Percentiles rank a stretch among this genome's conserved stretches.
phyloP scores from a whole-genome alignment of 2,329 filamentous ascomycete genomes.

The Cladosporium cucumerinum region DNA sequence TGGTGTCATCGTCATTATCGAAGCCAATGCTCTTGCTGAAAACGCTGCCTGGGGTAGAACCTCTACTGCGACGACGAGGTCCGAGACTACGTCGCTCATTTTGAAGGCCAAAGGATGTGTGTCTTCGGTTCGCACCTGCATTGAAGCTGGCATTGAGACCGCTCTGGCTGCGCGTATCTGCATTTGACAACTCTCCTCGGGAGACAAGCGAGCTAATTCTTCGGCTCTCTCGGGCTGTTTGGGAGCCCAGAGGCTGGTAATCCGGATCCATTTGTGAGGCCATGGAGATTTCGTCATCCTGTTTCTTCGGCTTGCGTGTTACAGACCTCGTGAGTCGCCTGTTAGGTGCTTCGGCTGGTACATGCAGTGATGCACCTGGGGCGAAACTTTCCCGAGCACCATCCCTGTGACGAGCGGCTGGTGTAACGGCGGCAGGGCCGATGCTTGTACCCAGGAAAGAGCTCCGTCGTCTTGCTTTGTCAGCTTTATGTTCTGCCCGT shows the following conservation, averaged over 20 bases:
- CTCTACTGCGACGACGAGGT: slow-evolving; percentile 47
- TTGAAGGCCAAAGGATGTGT: slow-evolving; percentile 67
- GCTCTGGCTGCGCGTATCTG: slow-evolving; percentile 32
- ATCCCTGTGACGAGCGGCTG: slow-evolving; percentile 59
- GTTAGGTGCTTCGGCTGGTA: slow-evolving; percentile 22
- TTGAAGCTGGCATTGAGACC: slow-evolving; percentile 40
- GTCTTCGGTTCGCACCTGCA: slow-evolving; percentile 58
- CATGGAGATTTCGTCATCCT: slow-evolving; percentile 46
- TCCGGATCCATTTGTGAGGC: slow-evolving; percentile 50
- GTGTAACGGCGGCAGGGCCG: slow-evolving; percentile 71
- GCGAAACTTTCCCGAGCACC: slow-evolving; percentile 76
- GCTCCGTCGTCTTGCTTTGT: slow-evolving; percentile 59
- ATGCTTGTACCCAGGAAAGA: slow-evolving; percentile 58
- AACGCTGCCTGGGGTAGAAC: slow-evolving; percentile 53
- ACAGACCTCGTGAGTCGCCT: slow-evolving; percentile 22
- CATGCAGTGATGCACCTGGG: slow-evolving; percentile 39
- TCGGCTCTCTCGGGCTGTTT: slow-evolving; percentile 59
- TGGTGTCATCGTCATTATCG: slow-evolving; percentile 38
- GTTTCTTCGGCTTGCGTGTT: slow-evolving; percentile 28
- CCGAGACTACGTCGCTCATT: slow-evolving; percentile 62
- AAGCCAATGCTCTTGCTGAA: slow-evolving; percentile 33
- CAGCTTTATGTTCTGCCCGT: slow-evolving; percentile 37
- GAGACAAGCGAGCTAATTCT: slow-evolving; percentile 89
- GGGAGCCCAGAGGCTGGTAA: slow-evolving; percentile 42
- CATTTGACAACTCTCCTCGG: slow-evolving; percentile 75